phyloP scores from a whole-genome alignment of 2,329 filamentous ascomycete genomes.

The Aspergillus calidoustus region DNA sequence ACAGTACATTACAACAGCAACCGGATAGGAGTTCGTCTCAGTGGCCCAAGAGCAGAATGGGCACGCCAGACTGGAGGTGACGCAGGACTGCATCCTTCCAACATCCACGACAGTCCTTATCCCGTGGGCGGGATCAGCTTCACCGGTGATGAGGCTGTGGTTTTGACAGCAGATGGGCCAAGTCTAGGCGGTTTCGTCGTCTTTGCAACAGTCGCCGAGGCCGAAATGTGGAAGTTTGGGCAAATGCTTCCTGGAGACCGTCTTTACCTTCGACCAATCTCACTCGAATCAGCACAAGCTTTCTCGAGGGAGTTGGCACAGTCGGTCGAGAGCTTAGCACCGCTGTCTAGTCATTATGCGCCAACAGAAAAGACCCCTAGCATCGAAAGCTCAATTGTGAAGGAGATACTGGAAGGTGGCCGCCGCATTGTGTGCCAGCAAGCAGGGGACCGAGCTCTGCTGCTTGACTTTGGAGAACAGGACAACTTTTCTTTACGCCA shows the following conservation, averaged over 20 bases:
- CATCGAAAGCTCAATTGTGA: background rate
- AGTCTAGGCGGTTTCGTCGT: conserved; percentile 12
- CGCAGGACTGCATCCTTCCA: conserved; percentile 12
- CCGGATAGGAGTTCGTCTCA: conserved; percentile 11
- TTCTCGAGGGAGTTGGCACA: background rate
- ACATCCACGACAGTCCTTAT: conserved; percentile 13
- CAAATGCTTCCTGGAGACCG: conserved; percentile 12
- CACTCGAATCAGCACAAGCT: conserved; percentile 5
- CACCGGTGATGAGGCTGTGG: conserved; percentile 15
- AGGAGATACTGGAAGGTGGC: conserved; percentile 2
- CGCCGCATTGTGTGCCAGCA: conserved; percentile 5
- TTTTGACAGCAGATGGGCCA: conserved; percentile 11
- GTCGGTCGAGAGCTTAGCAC: background rate
- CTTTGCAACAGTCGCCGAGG: conserved; percentile 4
- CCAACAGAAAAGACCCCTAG: background rate
- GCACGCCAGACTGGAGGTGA: conserved; percentile 11
- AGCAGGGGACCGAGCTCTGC: conserved; percentile 5
- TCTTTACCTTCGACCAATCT: conserved; percentile 6
- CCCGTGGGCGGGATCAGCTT: conserved; percentile 12
- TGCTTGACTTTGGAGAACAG: conserved; percentile 11
- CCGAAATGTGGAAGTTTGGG: conserved; percentile 17
- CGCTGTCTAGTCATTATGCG: background rate
- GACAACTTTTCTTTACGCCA: conserved; percentile 5
- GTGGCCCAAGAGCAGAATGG: conserved; percentile 11
- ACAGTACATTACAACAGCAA: conserved; percentile 15